Percentiles rank a stretch among this genome's conserved stretches.
These are phyloP conservation scores for Solanum paucissectum DNA, from an alignment of 257 asterid species.

Conservation along the genomic window DNA sequence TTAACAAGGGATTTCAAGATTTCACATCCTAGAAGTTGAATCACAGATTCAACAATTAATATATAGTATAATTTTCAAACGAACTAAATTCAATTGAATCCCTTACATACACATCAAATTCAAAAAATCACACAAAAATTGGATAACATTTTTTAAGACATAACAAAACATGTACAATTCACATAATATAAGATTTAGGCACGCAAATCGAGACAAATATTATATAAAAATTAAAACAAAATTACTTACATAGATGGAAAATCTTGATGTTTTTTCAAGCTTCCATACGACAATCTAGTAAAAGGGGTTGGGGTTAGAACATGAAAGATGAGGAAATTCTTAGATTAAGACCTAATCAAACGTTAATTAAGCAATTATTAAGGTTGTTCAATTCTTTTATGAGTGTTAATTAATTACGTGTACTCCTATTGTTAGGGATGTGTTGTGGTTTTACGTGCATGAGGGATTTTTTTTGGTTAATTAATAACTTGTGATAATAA, in stretches of 20 bases:
- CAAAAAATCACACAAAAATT: neutral
- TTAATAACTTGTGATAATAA: neutral
- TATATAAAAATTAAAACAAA: neutral
- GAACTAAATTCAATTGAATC: neutral
- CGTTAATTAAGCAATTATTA: neutral
- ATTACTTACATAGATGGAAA: neutral
- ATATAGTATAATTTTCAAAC: neutral
- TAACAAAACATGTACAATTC: neutral
- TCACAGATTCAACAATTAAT: neutral
- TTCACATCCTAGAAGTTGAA: neutral
- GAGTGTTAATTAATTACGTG: neutral
- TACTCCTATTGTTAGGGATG: neutral
- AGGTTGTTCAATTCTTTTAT: neutral
- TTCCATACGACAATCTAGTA: neutral
- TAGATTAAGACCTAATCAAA: neutral
- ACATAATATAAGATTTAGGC: neutral
- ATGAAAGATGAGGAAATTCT: neutral
- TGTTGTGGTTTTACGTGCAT: slow-evolving; percentile 3
- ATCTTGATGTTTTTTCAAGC: neutral
- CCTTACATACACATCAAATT: neutral
- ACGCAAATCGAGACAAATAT: neutral
- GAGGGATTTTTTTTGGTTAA: neutral
- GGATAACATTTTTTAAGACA: neutral
- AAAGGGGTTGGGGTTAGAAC: neutral
- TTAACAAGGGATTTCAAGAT: neutral